phyloP scores from a whole-genome alignment of 2,329 filamentous ascomycete genomes.

The Talaromyces piceae region DNA sequence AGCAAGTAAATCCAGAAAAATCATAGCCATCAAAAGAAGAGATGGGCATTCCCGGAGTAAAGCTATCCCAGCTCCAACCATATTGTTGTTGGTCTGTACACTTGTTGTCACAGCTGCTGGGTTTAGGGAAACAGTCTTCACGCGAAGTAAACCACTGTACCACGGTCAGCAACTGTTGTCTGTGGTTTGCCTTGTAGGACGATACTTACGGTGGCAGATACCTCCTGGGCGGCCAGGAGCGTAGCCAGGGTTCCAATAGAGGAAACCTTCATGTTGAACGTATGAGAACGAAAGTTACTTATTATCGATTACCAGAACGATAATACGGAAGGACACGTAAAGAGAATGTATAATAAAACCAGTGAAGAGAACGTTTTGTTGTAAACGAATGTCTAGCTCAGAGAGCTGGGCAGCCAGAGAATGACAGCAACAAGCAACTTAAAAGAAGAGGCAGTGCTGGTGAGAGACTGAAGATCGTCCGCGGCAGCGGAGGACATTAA shows the following conservation, averaged over 20 bases:
- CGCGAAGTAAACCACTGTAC: conserved; percentile 47
- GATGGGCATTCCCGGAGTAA: conserved; percentile 53
- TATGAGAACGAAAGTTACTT: background rate
- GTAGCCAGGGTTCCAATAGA: conserved; percentile 13
- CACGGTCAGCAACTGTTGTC: conserved; percentile 1
- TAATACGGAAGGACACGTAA: background rate
- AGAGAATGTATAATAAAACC: background rate
- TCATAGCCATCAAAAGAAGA: conserved; percentile 62
- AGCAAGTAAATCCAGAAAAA: conserved; percentile 67
- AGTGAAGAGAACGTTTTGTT: conserved; percentile 5
- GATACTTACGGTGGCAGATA: conserved; percentile 17
- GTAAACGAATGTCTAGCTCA: conserved; percentile 15
- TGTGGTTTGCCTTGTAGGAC: background rate
- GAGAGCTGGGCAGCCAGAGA: conserved; percentile 6
- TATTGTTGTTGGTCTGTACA: conserved; percentile 62
- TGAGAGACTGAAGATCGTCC: background rate
- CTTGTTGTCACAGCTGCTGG: conserved; percentile 66
- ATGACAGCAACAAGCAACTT: conserved; percentile 15
- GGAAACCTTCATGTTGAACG: conserved; percentile 17
- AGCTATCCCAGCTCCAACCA: conserved; percentile 66
- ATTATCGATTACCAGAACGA: conserved; percentile 15
- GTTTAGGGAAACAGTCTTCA: conserved; percentile 55
- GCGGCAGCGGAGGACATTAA: background rate
- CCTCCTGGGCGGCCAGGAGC: conserved; percentile 18
- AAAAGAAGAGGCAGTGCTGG: background rate